Conservation (phyloP, 2,329 filamentous ascomycete genomes). For the Aspergillus pseudoglaucus region DNA sequence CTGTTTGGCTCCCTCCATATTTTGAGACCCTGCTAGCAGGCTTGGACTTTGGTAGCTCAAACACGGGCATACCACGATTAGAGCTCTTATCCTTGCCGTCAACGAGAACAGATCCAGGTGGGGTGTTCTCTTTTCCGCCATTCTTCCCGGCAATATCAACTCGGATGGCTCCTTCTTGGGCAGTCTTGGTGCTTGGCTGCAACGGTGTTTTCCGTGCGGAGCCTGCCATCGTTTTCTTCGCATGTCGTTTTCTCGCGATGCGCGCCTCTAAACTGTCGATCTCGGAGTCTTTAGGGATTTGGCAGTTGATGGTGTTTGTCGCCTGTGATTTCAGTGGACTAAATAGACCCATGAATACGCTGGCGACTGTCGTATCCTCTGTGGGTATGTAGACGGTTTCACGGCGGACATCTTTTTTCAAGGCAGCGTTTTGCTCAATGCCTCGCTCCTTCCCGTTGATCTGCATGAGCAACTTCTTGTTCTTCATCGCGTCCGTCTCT, state of each 20-base stretch:
- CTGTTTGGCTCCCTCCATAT: constrained; percentile 1
- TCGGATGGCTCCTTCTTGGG: constrained; percentile 36
- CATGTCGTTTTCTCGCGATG: constrained; percentile 26
- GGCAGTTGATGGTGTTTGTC: not conserved
- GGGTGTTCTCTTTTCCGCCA: constrained; percentile 58
- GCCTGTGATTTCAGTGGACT: constrained; percentile 31
- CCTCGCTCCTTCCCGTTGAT: constrained; percentile 6
- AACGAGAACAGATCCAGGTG: constrained; percentile 37
- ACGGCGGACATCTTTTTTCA: constrained; percentile 29
- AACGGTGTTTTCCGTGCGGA: constrained; percentile 40
- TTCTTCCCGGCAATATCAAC: constrained; percentile 48
- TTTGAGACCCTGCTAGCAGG: constrained; percentile 14
- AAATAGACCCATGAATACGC: constrained; percentile 39
- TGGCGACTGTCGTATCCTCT: constrained; percentile 37
- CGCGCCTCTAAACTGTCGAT: constrained; percentile 28
- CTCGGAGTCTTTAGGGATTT: constrained; percentile 14
- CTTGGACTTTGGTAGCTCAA: constrained; percentile 16
- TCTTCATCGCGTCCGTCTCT: constrained; percentile 8
- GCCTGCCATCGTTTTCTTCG: constrained; percentile 15
- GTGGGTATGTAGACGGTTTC: constrained; percentile 38
- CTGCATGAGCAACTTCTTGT: constrained; percentile 11
- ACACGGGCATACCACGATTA: constrained; percentile 6
- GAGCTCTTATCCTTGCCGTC: constrained; percentile 11
- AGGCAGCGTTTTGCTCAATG: constrained; percentile 7
- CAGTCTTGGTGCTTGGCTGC: constrained; percentile 33